Base-by-base conservation (phyloP, 2,329 filamentous ascomycete genomes). In the Chaetomiaceae sp. region DNA sequence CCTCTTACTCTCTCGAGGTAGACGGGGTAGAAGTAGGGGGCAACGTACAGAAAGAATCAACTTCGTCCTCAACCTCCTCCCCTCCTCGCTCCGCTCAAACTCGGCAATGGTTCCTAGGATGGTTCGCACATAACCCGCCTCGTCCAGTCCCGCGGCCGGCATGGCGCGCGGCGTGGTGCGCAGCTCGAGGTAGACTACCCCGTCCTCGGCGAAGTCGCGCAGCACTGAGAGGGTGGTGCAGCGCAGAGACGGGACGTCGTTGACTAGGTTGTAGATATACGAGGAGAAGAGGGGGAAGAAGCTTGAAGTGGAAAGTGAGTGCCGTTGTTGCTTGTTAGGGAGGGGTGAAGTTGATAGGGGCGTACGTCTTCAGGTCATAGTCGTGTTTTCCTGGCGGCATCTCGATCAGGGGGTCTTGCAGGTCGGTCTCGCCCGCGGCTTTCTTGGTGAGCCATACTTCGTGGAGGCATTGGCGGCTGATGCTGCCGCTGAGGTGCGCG, bases 271-370 rank as follows among this genome's bases (percentile, higher is more conserved):
- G 71, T 94, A 92, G 61, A 91, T 92, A 67, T 90, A 90, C 39
- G 79, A 84, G 23, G 84, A 85, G 71, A 92, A 92, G 15, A 91
- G 76, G 2, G 84, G 84, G 65, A 91, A 91, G 77, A 91, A 90
- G 37, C 87, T 31, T 87, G n/a, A n/a, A n/a, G n/a, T n/a, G n/a
- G n/a, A n/a, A n/a, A 46, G 27, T 19, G 17, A 7, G 23, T n/a
- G 8, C n/a, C n/a, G 14, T 11, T 23, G 6, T 17, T 27, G 2
- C 8, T 19, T 45, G 33, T 46, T 44, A 19, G 15, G 36, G 9
- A n/a, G 23, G 45, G 23, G 52, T 19, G 8, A 19, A 33, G 12
- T 22, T 19, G 58, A 48, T 54, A 31, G 4, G 27, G 27, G 45
- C 52, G 51, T 53, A 89, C 85, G 81, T 85, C 56, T 82, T 75